These are phyloP conservation scores for Schwanniomyces pseudopolymorphus DNA, from an alignment of 805 yeast genomes.

Conservation along the genomic window DNA sequence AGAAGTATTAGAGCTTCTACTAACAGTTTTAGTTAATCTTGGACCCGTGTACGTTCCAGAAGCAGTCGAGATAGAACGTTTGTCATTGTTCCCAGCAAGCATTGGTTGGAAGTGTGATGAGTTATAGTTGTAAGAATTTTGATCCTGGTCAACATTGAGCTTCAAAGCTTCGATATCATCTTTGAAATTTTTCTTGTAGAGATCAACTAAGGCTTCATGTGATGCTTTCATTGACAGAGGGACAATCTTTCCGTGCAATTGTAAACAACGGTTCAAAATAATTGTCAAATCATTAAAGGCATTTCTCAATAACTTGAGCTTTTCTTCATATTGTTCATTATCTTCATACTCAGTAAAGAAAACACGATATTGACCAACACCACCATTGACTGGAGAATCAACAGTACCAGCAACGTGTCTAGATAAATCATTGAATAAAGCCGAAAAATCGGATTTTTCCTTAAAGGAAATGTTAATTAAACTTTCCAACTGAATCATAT, in stretches of 20 bases:
- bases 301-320: constrained; percentile 36
- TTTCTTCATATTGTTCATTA: constrained; percentile 28
- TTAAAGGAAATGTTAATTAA: constrained; percentile 52
- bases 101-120: constrained; percentile 13
- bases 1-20: constrained; percentile 22
- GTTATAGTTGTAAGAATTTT: constrained; percentile 19
- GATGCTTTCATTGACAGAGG: constrained; percentile 56
- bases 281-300: constrained; percentile 69
- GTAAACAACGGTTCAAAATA: constrained; percentile 64
- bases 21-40: constrained; percentile 22
- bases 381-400: constrained; percentile 91
- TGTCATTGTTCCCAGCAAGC: constrained; percentile 4
- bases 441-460: constrained; percentile 47
- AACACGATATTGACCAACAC: constrained; percentile 77
- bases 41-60: constrained; percentile 15
- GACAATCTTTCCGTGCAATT: constrained; percentile 65
- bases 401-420: constrained; percentile 80
- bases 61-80: constrained; percentile 4
- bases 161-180: constrained; percentile 55
- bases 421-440: constrained; percentile 62
- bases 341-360: constrained; percentile 51
- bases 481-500: constrained; percentile 66
- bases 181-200: constrained; percentile 66
- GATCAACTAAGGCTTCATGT: constrained; percentile 63
- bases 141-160: constrained; percentile 33